These are phyloP conservation scores for Claviceps paspali DNA, from an alignment of 2,329 filamentous ascomycete genomes.

Conservation along the genomic window DNA sequence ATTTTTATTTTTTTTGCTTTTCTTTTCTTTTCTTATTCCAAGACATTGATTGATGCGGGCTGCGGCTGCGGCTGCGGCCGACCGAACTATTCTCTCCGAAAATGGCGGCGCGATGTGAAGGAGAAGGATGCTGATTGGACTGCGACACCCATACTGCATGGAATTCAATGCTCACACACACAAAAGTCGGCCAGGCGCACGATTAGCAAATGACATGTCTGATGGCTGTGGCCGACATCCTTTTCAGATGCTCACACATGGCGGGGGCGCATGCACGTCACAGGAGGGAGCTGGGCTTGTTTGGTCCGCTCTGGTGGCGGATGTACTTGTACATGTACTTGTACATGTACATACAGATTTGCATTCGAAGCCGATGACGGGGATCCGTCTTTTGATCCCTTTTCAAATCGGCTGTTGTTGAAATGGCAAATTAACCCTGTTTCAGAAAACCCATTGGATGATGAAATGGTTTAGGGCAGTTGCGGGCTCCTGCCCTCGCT, in stretches of 20 bases:
- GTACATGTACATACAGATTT: no score
- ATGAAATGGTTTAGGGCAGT: neutral
- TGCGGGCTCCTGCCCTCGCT: neutral
- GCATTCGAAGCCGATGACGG: neutral
- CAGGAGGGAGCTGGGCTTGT: no score
- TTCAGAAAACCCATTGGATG: neutral
- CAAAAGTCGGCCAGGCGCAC: neutral
- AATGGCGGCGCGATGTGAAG: neutral
- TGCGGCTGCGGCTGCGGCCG: neutral
- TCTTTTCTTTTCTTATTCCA: no score
- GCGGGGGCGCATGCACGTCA: no score
- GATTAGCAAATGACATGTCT: neutral
- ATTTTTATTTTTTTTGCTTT: no score
- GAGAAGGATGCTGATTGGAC: neutral
- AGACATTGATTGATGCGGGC: no score
- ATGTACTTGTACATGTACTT: no score
- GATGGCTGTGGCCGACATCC: neutral
- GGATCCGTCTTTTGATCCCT: no score
- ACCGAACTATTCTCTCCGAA: neutral
- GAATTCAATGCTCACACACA: no score
- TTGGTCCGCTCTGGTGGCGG: no score
- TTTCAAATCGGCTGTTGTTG: no score
- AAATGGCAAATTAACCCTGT: neutral
- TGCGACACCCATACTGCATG: neutral
- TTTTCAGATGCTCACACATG: neutral